A percentile compares a stretch with the other conserved stretches of the same genome.
Conservation (phyloP, 2,329 filamentous ascomycete species). For the Juglanconis sp. region DNA sequence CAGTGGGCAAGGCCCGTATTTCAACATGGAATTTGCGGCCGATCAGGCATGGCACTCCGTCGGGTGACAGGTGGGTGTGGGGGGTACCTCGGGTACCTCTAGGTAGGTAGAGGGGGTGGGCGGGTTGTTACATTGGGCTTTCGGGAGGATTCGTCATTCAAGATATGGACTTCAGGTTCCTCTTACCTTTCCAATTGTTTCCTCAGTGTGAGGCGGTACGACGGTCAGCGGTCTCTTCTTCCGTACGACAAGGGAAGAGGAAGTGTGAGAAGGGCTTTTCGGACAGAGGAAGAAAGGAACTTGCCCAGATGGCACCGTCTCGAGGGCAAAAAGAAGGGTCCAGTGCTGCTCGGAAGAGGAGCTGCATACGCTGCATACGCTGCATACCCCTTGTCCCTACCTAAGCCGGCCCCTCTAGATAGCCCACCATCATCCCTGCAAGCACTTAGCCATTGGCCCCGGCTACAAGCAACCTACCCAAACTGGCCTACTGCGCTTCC, state of each 20-base stretch:
- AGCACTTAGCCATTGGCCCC: not conserved
- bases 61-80: not conserved
- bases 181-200: too few species aligned
- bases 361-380: not conserved
- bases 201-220: too few species aligned
- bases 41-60: conserved; percentile 11
- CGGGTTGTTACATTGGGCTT: too few species aligned
- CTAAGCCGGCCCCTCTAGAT: not conserved
- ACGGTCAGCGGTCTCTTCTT: too few species aligned
- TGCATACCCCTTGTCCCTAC: not conserved
- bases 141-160: too few species aligned
- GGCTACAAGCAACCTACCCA: not conserved
- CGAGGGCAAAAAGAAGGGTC: conserved; percentile 15
- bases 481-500: not conserved
- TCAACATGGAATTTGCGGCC: conserved; percentile 1
- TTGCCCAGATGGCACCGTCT: not conserved
- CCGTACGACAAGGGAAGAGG: not conserved
- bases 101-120: not conserved
- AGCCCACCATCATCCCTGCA: not conserved
- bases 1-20: not conserved
- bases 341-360: not conserved
- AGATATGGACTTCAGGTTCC: too few species aligned
- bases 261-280: not conserved
- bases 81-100: conserved; percentile 1
- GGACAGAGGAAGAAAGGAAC: not conserved